Percentiles rank a stretch among this genome's conserved stretches.
Evolutionary conservation across 805 yeast genomes (phyloP).

Genomic region (Pichia scutulata): DNA sequence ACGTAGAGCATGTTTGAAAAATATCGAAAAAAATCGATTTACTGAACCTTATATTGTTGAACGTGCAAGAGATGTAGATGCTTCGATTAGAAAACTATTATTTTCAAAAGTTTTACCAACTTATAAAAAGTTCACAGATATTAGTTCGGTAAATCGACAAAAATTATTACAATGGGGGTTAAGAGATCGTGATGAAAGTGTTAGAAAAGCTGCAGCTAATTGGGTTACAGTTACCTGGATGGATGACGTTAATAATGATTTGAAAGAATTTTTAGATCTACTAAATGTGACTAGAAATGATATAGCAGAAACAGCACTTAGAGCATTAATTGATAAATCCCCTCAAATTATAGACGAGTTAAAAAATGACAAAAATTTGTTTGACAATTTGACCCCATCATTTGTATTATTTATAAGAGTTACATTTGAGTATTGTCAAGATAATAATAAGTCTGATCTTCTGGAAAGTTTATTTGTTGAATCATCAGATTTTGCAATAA

Average conservation of each 20-base stretch:
- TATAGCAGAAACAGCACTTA: constrained; percentile 61
- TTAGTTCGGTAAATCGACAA: constrained; percentile 53
- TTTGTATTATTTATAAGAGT: constrained; percentile 64
- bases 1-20: constrained; percentile 72
- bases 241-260: constrained; percentile 55
- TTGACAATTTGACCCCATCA: constrained; percentile 68
- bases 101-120: constrained; percentile 62
- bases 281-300: constrained; percentile 62
- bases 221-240: constrained; percentile 73
- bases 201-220: constrained; percentile 60
- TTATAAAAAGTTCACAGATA: constrained; percentile 49
- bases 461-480: constrained; percentile 75
- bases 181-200: constrained; percentile 73
- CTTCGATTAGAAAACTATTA: constrained; percentile 63
- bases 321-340: constrained; percentile 51
- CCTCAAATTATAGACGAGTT: constrained; percentile 56
- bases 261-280: constrained; percentile 62
- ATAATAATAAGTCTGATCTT: constrained; percentile 41
- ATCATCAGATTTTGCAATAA: constrained; percentile 58
- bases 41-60: constrained; percentile 59
- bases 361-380: constrained; percentile 54
- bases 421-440: constrained; percentile 57
- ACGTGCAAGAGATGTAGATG: constrained; percentile 74
- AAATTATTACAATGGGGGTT: constrained; percentile 76
- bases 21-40: constrained; percentile 46